Evolutionary conservation across 495 filamentous ascomycete species (phyloP), one percentile per base, ranked within the genome.

Genomic region (Penicillium taxi): DNA sequence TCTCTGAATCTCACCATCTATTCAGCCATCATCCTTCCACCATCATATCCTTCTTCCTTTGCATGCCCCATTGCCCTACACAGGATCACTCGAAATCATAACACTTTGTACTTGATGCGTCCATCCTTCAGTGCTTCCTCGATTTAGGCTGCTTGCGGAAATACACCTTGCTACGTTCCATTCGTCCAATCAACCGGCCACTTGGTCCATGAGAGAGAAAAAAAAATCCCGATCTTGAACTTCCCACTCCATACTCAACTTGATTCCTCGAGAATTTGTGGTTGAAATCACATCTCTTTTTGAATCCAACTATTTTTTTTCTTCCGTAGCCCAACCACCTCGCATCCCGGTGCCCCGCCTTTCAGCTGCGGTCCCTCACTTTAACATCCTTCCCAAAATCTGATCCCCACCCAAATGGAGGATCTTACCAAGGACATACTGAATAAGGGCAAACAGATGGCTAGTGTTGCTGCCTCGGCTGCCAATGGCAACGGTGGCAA

Each of bases 381-480:
- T 17, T 12, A 29, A 32, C 26, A 28, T 23, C 42, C 38, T 29
- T 38, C 37, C 28, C 38, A 25, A 37, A 44, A 33, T 44, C 48
- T 41, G 39, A 48, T 16, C 49, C 81, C 41, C 54, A 86, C 86
- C 81, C 84, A 86, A 67, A 78, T 81, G 49, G 74, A 73, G 47
- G 77, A 78, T 45, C 78, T 84, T 55, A 84, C 80, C 53, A 80
- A 83, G 55, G 78, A 78, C 26, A 78, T 81, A 42, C 73, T 85
- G 58, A 84, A 79, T 59, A 86, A 85, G 63, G 82, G 79, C 37
- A 86, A 86, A 64, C 77, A 84, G 61, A 81, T 82, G 58, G 77
- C 78, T 26, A 69, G 51, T 51, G 70, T 72, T 39, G 65, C 74
- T 45, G 64, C 75, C 38, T 67, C 73, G 44, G 64, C 71, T 56